Conservation (phyloP, 2,329 filamentous ascomycete genomes). For the Emmonsiellopsis sp. region DNA sequence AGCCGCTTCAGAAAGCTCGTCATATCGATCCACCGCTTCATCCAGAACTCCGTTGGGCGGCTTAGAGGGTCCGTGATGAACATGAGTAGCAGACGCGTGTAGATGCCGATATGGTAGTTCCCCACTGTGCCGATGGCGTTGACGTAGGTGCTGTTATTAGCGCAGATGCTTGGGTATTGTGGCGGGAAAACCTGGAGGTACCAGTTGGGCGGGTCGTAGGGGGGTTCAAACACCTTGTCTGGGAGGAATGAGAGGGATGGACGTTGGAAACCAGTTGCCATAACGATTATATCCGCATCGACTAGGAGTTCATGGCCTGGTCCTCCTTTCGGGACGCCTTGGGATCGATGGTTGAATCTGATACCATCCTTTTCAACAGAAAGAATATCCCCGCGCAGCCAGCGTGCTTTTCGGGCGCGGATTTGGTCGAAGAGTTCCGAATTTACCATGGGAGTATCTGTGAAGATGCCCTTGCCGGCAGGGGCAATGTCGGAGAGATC, state of each 20-base stretch:
- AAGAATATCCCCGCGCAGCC: slow-evolving; percentile 73
- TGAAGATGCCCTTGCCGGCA: slow-evolving; percentile 63
- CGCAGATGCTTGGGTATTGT: slow-evolving; percentile 60
- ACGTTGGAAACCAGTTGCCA: slow-evolving; percentile 74
- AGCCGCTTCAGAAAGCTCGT: slow-evolving; percentile 61
- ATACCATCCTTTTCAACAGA: slow-evolving; percentile 57
- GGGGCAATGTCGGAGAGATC: slow-evolving; percentile 69
- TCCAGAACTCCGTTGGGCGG: slow-evolving; percentile 61
- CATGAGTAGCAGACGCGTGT: slow-evolving; percentile 78
- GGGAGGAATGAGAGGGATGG: slow-evolving; percentile 68
- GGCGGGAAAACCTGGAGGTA: slow-evolving; percentile 82
- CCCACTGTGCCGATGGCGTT: slow-evolving; percentile 73
- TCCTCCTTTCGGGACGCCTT: slow-evolving; percentile 67
- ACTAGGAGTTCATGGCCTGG: slow-evolving; percentile 60
- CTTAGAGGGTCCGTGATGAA: slow-evolving; percentile 72
- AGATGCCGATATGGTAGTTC: slow-evolving; percentile 85
- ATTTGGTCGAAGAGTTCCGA: slow-evolving; percentile 70
- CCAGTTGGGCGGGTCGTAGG: slow-evolving; percentile 75
- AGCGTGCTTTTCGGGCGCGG: slow-evolving; percentile 61
- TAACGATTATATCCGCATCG: slow-evolving; percentile 66
- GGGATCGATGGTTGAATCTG: slow-evolving; percentile 59
- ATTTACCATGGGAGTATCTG: slow-evolving; percentile 80
- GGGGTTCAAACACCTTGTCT: slow-evolving; percentile 59
- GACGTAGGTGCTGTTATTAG: slow-evolving; percentile 77
- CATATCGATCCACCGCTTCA: slow-evolving; percentile 82